Conservation (phyloP, 306 rosid genomes). For the Neltuma alba region DNA sequence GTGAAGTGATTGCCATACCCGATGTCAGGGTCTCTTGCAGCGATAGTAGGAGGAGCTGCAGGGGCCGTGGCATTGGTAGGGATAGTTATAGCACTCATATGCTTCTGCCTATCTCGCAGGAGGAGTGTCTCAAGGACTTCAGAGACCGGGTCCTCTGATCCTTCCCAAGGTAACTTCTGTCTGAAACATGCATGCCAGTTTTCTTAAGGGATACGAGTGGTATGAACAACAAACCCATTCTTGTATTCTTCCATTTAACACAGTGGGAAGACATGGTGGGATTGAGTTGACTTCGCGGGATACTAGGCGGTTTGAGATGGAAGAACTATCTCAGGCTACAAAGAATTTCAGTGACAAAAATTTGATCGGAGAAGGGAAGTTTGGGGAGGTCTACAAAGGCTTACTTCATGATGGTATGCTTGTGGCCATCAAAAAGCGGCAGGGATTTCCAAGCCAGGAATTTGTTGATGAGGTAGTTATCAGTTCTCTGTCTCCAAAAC, state of each 20-base stretch:
- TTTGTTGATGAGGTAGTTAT: constrained; percentile 60
- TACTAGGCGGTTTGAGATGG: constrained; percentile 78
- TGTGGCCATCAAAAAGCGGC: constrained; percentile 70
- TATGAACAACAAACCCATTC: constrained; percentile 11
- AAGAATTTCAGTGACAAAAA: constrained; percentile 69
- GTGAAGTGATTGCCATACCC: constrained; percentile 68
- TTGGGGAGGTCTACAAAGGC: constrained; percentile 78
- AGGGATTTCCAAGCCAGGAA: constrained; percentile 56
- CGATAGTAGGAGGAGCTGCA: constrained; percentile 92
- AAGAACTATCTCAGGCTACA: constrained; percentile 79
- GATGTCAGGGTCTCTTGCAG: constrained; percentile 94
- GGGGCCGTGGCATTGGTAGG: constrained; percentile 97
- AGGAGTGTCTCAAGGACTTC: constrained; percentile 73
- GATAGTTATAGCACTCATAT: constrained; percentile 60
- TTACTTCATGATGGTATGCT: constrained; percentile 71
- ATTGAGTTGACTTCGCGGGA: constrained; percentile 66
- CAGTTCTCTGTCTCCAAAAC: not conserved
- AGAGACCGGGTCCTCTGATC: constrained; percentile 96
- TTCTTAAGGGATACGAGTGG: not conserved
- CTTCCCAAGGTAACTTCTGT: constrained; percentile 60
- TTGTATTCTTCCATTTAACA: constrained; percentile 34
- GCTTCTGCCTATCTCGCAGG: constrained; percentile 57
- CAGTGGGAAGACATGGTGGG: constrained; percentile 66
- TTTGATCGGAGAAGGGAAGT: constrained; percentile 86
- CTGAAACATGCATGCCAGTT: not conserved